phyloP scores from a whole-genome alignment of 192 early-diverging fungal genomes.

The Backusella tarrabulga region DNA sequence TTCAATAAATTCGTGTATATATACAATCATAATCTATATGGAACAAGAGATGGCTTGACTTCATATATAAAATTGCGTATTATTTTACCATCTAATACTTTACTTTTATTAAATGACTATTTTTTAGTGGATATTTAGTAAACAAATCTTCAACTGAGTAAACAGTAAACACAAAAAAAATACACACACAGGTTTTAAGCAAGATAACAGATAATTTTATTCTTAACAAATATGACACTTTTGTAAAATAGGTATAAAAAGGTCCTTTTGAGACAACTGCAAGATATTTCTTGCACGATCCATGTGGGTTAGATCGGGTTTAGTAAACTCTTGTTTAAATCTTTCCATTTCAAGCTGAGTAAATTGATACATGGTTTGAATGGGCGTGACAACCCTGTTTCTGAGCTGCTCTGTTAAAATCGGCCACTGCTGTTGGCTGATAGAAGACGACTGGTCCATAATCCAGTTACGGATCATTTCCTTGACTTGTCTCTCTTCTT shows the following conservation, averaged over 20 bases:
- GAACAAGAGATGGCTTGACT: no score
- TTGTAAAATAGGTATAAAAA: slow-evolving; percentile 3
- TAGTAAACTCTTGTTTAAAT: neutral
- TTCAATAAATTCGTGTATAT: no score
- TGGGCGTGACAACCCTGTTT: neutral
- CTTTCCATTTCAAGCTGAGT: slow-evolving; percentile 11
- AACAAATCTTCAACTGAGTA: neutral
- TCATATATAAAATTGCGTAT: no score
- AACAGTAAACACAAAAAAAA: neutral
- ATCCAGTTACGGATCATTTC: slow-evolving; percentile 1
- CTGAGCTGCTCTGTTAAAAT: neutral
- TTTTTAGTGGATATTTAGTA: no score
- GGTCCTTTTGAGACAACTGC: slow-evolving; percentile 6
- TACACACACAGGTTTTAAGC: neutral
- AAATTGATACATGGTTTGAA: slow-evolving; percentile 11
- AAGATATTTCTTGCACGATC: neutral
- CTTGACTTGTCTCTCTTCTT: slow-evolving; percentile 11
- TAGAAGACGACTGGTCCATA: neutral
- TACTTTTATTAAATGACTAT: no score
- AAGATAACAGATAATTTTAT: neutral
- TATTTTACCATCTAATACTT: neutral
- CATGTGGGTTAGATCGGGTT: neutral
- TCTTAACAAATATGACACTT: slow-evolving; percentile 6
- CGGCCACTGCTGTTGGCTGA: slow-evolving; percentile 3
- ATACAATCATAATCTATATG: no score